A percentile compares a stretch with the other conserved stretches of the same genome.
Conservation (phyloP, 352 stramenopile species). For the Globisporangium iwayamae region DNA sequence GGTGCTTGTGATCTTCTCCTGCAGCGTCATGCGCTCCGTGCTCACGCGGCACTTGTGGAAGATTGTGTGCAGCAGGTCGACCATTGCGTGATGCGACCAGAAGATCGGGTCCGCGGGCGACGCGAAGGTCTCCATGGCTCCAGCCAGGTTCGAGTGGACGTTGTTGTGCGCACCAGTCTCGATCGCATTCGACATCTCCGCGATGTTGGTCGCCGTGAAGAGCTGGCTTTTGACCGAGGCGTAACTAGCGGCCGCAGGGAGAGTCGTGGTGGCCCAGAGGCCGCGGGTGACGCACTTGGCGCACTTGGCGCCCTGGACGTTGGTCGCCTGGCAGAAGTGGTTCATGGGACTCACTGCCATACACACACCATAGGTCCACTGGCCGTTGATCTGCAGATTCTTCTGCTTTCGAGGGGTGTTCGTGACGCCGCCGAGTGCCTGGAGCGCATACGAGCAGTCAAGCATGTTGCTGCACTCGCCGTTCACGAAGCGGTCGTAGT, state of each 20-base stretch:
- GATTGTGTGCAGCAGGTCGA: slow-evolving; percentile 49
- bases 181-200: slow-evolving; percentile 17
- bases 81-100: slow-evolving; percentile 45
- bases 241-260: slow-evolving; percentile 35
- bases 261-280: slow-evolving; percentile 19
- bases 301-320: slow-evolving; percentile 23
- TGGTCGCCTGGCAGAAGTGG: slow-evolving; percentile 45
- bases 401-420: background rate
- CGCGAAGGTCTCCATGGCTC: slow-evolving; percentile 43
- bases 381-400: slow-evolving; percentile 30
- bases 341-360: slow-evolving; percentile 25
- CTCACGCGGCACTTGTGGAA: slow-evolving; percentile 54
- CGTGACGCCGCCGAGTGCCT: slow-evolving; percentile 34
- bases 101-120: slow-evolving; percentile 57
- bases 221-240: slow-evolving; percentile 40
- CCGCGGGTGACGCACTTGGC: slow-evolving; percentile 35
- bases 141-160: slow-evolving; percentile 39
- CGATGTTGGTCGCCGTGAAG: slow-evolving; percentile 37
- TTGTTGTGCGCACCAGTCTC: slow-evolving; percentile 51
- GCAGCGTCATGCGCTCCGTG: slow-evolving; percentile 20
- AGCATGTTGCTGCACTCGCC: slow-evolving; percentile 1
- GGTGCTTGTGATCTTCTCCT: slow-evolving; percentile 25
- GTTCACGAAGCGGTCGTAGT: background rate
- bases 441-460: slow-evolving; percentile 21
- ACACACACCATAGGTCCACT: slow-evolving; percentile 28